phyloP scores from a whole-genome alignment of 148 eudicot species.

The Rheum nobile region DNA sequence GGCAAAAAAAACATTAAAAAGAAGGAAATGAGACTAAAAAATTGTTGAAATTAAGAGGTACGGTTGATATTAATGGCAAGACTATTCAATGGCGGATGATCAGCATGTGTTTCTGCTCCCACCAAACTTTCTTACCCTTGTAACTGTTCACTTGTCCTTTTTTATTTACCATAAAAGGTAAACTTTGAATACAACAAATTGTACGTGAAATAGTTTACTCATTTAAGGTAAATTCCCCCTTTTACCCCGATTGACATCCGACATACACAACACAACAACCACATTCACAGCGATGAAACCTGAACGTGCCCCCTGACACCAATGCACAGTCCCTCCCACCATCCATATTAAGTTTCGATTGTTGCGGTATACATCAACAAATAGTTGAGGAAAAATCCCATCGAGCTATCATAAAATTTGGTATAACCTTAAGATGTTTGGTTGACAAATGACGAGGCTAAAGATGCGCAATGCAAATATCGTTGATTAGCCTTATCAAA shows the following conservation, averaged over 20 bases:
- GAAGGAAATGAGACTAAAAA: neutral
- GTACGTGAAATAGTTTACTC: neutral
- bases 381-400: too few relatives aligned
- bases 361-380: too few relatives aligned
- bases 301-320: constrained; percentile 4
- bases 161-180: constrained; percentile 2
- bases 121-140: neutral
- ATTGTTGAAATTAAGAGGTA: neutral
- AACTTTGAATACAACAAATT: neutral
- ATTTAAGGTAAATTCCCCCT: neutral
- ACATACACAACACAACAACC: neutral
- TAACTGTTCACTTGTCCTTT: neutral
- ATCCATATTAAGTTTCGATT: neutral
- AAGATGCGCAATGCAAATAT: too few relatives aligned
- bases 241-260: neutral
- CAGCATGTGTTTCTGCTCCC: neutral
- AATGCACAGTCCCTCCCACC: neutral
- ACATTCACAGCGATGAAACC: neutral
- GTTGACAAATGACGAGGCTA: too few relatives aligned
- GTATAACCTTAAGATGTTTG: too few relatives aligned
- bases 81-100: neutral
- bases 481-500: too few relatives aligned
- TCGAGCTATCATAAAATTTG: too few relatives aligned
- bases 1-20: too few relatives aligned
- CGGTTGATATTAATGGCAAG: neutral